Evolutionary conservation across 345 rosid genomes (phyloP).

Genomic region (Arabidopsis thaliana): DNA sequence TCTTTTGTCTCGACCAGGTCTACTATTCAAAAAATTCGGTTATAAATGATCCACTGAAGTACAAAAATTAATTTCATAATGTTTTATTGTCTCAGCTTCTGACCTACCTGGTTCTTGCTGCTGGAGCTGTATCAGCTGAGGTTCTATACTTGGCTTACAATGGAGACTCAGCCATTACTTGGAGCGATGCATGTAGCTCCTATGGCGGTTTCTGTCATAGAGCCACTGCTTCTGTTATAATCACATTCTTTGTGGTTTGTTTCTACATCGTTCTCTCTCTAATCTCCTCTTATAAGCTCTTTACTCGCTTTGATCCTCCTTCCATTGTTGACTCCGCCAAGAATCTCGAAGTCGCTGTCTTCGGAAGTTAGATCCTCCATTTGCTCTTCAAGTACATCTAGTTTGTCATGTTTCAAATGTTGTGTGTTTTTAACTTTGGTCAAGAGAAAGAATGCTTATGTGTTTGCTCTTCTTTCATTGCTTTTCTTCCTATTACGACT

Average conservation of each 20-base stretch:
- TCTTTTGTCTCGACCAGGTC: constrained; percentile 92
- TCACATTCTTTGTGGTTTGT: constrained; percentile 61
- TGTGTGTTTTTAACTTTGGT: constrained; percentile 15
- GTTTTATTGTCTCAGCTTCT: constrained; percentile 50
- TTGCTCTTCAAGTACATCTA: constrained; percentile 6
- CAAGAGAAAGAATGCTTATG: background rate
- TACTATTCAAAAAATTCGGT: background rate
- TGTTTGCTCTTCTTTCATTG: background rate
- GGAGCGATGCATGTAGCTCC: constrained; percentile 77
- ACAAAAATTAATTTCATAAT: background rate
- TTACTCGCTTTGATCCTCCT: constrained; percentile 76
- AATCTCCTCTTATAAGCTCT: constrained; percentile 80
- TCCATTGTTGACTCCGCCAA: constrained; percentile 48
- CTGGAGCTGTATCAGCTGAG: constrained; percentile 73
- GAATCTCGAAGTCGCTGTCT: constrained; percentile 50
- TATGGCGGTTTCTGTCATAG: constrained; percentile 71
- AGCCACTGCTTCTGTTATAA: constrained; percentile 64
- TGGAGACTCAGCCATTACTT: constrained; percentile 69
- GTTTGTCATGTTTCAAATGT: constrained; percentile 7
- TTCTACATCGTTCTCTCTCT: constrained; percentile 63
- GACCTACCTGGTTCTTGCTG: constrained; percentile 71
- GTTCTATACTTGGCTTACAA: constrained; percentile 71
- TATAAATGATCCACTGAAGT: background rate
- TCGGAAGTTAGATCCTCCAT: constrained; percentile 40
- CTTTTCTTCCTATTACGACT: background rate